Evolutionary conservation across 2,329 filamentous ascomycete species (phyloP).

Genomic region (Delphinella strobiligena): DNA sequence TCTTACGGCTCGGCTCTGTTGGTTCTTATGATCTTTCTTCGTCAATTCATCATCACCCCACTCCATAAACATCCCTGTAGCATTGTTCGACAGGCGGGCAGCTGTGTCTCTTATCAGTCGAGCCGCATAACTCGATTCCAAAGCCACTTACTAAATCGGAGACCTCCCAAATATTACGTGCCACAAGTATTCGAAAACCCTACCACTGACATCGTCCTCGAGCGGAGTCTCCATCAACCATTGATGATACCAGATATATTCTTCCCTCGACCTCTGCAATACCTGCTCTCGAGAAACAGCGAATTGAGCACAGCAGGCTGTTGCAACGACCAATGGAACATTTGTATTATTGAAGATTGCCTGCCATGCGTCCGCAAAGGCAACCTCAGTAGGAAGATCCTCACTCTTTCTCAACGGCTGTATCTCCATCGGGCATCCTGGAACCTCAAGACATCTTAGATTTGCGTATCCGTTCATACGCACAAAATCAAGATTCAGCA

Average conservation of each 20-base stretch:
- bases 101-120: background rate
- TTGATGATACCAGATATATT: slow-evolving; percentile 33
- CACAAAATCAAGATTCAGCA: slow-evolving; percentile 37
- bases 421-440: slow-evolving; percentile 41
- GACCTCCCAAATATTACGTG: slow-evolving; percentile 9
- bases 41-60: too few relatives aligned
- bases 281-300: slow-evolving; percentile 39
- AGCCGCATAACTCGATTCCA: background rate
- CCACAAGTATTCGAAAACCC: slow-evolving; percentile 10
- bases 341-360: slow-evolving; percentile 32
- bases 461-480: slow-evolving; percentile 41
- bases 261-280: slow-evolving; percentile 30
- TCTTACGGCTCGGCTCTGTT: too few relatives aligned
- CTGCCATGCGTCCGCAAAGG: slow-evolving; percentile 37
- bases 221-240: slow-evolving; percentile 7
- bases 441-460: slow-evolving; percentile 39
- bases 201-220: slow-evolving; percentile 2
- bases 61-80: slow-evolving; percentile 3
- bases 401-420: slow-evolving; percentile 26
- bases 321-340: slow-evolving; percentile 34
- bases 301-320: slow-evolving; percentile 45
- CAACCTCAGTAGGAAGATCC: slow-evolving; percentile 34
- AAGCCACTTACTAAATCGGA: background rate
- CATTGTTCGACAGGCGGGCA: slow-evolving; percentile 3
- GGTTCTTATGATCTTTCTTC: too few relatives aligned